Conservation (phyloP, 345 rosid genomes). For the Gossypium thurberi region DNA sequence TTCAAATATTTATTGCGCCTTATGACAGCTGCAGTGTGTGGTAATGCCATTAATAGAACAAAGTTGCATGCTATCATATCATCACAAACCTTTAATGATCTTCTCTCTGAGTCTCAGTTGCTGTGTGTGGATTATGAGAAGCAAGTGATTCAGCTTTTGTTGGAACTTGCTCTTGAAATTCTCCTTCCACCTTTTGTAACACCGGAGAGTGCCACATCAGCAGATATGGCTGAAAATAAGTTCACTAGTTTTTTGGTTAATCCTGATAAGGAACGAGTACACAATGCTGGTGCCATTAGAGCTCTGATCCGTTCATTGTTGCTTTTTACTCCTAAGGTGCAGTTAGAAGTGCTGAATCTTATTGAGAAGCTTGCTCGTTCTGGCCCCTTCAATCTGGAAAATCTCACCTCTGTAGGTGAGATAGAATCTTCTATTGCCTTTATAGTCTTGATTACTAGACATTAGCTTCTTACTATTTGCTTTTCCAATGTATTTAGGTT, state of each 20-base stretch:
- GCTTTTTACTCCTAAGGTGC: slow-evolving; percentile 92
- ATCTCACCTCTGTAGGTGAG: slow-evolving; percentile 88
- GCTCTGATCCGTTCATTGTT: slow-evolving; percentile 78
- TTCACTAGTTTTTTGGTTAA: slow-evolving; percentile 41
- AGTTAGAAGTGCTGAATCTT: slow-evolving; percentile 75
- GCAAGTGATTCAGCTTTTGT: slow-evolving; percentile 82
- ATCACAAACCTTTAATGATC: slow-evolving; percentile 89
- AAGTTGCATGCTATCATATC: slow-evolving; percentile 72
- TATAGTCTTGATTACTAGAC: slow-evolving; percentile 6
- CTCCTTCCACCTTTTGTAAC: slow-evolving; percentile 79
- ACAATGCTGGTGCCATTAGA: slow-evolving; percentile 85
- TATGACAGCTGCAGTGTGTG: slow-evolving; percentile 80
- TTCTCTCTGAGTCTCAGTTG: slow-evolving; percentile 86
- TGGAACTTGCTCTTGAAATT: slow-evolving; percentile 95
- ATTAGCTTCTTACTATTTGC: slow-evolving; percentile 24
- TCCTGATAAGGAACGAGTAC: slow-evolving; percentile 77
- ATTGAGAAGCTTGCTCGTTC: slow-evolving; percentile 79
- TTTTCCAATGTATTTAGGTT: slow-evolving; percentile 45
- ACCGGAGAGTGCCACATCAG: slow-evolving; percentile 41
- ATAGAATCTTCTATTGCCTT: slow-evolving; percentile 14
- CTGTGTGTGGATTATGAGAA: slow-evolving; percentile 88
- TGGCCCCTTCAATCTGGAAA: slow-evolving; percentile 91
- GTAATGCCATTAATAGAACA: slow-evolving; percentile 70
- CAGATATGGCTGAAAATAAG: slow-evolving; percentile 41
- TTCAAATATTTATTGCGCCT: slow-evolving; percentile 82